Evolutionary conservation across 495 filamentous ascomycete species (phyloP).

Genomic region (Penicillium arizonense): DNA sequence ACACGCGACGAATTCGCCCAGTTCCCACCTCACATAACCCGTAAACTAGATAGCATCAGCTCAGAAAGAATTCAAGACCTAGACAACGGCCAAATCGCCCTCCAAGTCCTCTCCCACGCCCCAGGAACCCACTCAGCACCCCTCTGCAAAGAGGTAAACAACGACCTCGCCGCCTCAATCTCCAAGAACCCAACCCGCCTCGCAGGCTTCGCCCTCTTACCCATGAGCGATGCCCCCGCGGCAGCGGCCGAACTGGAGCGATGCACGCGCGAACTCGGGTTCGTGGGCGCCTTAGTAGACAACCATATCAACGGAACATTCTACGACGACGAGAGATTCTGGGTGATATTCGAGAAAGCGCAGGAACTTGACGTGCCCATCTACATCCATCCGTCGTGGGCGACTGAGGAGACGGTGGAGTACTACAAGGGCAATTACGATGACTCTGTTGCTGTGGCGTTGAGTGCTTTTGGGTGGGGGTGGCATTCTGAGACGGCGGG

Average conservation of each 20-base stretch:
- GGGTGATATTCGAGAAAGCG: slow-evolving; percentile 44
- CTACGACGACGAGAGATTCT: slow-evolving; percentile 46
- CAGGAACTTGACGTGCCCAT: slow-evolving; percentile 54
- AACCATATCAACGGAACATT: slow-evolving; percentile 48
- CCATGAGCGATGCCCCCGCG: slow-evolving; percentile 43
- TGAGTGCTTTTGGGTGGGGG: slow-evolving; percentile 41
- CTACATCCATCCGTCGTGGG: slow-evolving; percentile 56
- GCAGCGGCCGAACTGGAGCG: slow-evolving; percentile 50
- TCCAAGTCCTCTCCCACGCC: slow-evolving; percentile 58
- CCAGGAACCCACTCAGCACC: slow-evolving; percentile 31
- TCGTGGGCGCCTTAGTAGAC: slow-evolving; percentile 59
- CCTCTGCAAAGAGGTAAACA: slow-evolving; percentile 23
- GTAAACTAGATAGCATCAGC: slow-evolving; percentile 39
- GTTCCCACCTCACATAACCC: slow-evolving; percentile 20
- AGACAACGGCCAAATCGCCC: slow-evolving; percentile 45
- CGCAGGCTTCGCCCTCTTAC: slow-evolving; percentile 54
- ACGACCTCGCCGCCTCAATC: slow-evolving; percentile 34
- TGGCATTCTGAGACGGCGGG: slow-evolving; percentile 49
- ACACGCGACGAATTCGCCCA: slow-evolving; percentile 9
- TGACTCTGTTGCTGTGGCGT: slow-evolving; percentile 25
- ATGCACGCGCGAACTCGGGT: slow-evolving; percentile 41
- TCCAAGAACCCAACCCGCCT: slow-evolving; percentile 43
- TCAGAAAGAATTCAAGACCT: slow-evolving; percentile 49
- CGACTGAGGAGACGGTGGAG: slow-evolving; percentile 27
- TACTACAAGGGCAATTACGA: slow-evolving; percentile 36